phyloP scores from a whole-genome alignment of 2,329 filamentous ascomycete genomes.

The Onygenales sp. region DNA sequence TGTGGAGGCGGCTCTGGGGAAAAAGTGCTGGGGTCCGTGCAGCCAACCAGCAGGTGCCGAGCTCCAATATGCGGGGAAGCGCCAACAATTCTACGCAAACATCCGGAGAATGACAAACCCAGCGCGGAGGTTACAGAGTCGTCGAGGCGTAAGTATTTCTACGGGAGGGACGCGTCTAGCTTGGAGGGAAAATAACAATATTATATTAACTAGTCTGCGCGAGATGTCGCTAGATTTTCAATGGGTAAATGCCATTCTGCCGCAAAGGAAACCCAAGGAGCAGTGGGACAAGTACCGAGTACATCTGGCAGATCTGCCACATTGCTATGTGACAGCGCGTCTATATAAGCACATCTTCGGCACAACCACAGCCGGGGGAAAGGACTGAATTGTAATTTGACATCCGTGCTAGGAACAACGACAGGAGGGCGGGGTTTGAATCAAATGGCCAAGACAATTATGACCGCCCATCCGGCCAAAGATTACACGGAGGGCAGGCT shows the following conservation, averaged over 20 bases:
- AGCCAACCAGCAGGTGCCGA: background rate
- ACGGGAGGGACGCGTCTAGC: no score
- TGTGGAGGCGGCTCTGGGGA: background rate
- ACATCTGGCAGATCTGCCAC: constrained; percentile 27
- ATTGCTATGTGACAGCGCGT: constrained; percentile 10
- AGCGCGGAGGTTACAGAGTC: no score
- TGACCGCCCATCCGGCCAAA: background rate
- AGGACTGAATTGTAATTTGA: constrained; percentile 94
- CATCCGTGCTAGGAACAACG: constrained; percentile 69
- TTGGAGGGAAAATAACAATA: no score
- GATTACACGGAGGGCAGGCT: background rate
- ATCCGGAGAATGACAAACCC: no score
- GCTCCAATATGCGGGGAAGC: background rate
- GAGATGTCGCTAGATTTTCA: constrained; percentile 34
- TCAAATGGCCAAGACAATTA: background rate
- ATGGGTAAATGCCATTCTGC: constrained; percentile 33
- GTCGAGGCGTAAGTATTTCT: no score
- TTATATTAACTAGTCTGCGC: background rate
- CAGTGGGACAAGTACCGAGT: constrained; percentile 34
- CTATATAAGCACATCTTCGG: constrained; percentile 96
- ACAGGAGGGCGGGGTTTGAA: background rate
- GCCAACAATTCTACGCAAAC: no score
- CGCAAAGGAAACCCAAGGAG: constrained; percentile 13
- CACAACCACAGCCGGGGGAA: constrained; percentile 79
- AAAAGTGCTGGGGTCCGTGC: background rate